phyloP scores from a whole-genome alignment of 495 filamentous ascomycete species.

The Daldinia concentrica region DNA sequence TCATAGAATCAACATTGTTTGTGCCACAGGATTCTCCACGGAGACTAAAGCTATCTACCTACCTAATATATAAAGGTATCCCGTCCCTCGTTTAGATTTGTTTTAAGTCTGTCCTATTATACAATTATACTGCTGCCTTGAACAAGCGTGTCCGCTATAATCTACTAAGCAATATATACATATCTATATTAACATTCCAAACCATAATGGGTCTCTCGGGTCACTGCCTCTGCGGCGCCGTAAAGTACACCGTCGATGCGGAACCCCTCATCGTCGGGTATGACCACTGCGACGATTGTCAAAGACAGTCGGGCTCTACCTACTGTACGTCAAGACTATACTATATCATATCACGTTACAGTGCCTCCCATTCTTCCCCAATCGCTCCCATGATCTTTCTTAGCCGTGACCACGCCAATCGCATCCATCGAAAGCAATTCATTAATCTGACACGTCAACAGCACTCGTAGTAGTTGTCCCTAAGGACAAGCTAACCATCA shows the following conservation, averaged over 20 bases:
- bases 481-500: conserved; percentile 67
- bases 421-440: not conserved
- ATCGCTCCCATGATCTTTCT: not conserved
- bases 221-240: conserved; percentile 75
- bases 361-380: not conserved
- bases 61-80: conserved; percentile 23
- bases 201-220: conserved; percentile 71
- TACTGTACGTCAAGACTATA: conserved; percentile 62
- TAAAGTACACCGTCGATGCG: conserved; percentile 69
- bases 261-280: conserved; percentile 68
- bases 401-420: not conserved
- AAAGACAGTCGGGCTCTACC: conserved; percentile 72
- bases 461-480: conserved; percentile 72
- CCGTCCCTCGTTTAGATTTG: conserved; percentile 3
- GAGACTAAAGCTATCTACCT: not conserved
- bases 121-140: not conserved
- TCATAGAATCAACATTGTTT: conserved; percentile 30
- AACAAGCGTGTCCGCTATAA: not conserved
- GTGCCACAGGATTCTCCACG: conserved; percentile 9
- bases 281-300: conserved; percentile 78
- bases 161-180: not conserved
- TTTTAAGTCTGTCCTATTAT: not conserved
- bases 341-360: not conserved
- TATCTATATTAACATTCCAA: not conserved
- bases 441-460: conserved; percentile 40